Evolutionary conservation across 768 basidiomycete genomes (phyloP).

Genomic region (Boletus speciosus): DNA sequence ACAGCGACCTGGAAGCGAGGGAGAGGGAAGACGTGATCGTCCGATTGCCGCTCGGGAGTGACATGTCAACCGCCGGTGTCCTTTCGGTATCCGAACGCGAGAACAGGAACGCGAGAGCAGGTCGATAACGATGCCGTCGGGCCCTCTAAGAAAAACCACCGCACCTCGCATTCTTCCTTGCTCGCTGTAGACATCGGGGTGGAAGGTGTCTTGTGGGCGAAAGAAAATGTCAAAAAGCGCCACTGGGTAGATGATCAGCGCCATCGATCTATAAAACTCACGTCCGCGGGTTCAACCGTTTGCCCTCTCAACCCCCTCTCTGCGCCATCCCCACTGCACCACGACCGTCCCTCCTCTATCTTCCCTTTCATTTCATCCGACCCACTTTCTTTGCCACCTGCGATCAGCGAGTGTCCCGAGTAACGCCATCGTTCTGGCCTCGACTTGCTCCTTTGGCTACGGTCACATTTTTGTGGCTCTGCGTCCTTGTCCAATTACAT

Average conservation of each 20-base stretch:
- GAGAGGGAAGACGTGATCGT: not conserved
- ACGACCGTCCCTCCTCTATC: not conserved
- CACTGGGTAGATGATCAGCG: too few species aligned
- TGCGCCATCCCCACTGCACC: not conserved
- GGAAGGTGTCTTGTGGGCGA: too few species aligned
- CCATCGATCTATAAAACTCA: not conserved
- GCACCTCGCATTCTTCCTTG: not conserved
- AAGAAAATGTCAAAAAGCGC: not conserved
- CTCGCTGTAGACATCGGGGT: not conserved
- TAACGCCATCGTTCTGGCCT: not conserved
- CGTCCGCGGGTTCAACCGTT: not conserved
- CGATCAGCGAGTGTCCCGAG: not conserved
- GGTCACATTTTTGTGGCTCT: slow-evolving; percentile 19
- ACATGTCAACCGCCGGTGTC: not conserved
- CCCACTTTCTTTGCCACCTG: not conserved
- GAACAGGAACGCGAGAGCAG: not conserved
- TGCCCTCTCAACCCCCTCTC: not conserved
- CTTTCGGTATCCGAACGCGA: not conserved
- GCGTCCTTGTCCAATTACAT: not conserved
- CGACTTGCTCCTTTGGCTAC: not conserved
- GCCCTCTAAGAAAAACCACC: not conserved
- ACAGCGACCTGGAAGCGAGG: not conserved
- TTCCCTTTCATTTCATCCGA: not conserved
- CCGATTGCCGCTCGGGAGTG: not conserved
- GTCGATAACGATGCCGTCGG: not conserved